These are phyloP conservation scores for Aspergillus ibericus DNA, from an alignment of 2,329 filamentous ascomycete species.

Conservation along the genomic window DNA sequence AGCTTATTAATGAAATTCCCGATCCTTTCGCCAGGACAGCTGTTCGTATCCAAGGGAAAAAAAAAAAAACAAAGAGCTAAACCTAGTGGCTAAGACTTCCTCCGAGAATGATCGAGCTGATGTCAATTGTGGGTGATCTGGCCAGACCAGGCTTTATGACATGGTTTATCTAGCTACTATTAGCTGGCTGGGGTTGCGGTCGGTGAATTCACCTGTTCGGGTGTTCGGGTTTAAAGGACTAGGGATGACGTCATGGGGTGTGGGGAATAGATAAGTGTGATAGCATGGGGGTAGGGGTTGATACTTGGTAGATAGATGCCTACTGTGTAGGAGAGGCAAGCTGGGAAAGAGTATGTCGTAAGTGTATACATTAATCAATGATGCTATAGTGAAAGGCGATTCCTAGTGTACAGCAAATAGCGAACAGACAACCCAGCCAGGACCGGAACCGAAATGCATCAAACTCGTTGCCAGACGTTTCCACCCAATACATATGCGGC, in stretches of 20 bases:
- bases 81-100: background rate
- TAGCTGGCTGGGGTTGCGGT: no score
- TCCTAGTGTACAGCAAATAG: background rate
- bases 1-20: background rate
- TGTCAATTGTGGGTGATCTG: background rate
- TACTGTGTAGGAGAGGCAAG: no score
- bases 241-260: no score
- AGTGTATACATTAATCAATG: background rate
- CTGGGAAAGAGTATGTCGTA: background rate
- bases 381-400: background rate
- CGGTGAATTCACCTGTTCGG: background rate
- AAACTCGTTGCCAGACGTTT: background rate
- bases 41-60: no score
- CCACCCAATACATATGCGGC: background rate
- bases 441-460: background rate
- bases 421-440: background rate
- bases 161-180: no score
- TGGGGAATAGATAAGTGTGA: background rate
- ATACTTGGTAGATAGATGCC: background rate
- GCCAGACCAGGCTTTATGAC: no score
- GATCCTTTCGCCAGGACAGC: no score
- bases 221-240: no score
- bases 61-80: no score
- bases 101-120: background rate
- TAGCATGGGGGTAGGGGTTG: background rate